A percentile compares a stretch with the other conserved stretches of the same genome.
Conservation (phyloP, 352 stramenopile species). For the Phytopythium vexans region DNA sequence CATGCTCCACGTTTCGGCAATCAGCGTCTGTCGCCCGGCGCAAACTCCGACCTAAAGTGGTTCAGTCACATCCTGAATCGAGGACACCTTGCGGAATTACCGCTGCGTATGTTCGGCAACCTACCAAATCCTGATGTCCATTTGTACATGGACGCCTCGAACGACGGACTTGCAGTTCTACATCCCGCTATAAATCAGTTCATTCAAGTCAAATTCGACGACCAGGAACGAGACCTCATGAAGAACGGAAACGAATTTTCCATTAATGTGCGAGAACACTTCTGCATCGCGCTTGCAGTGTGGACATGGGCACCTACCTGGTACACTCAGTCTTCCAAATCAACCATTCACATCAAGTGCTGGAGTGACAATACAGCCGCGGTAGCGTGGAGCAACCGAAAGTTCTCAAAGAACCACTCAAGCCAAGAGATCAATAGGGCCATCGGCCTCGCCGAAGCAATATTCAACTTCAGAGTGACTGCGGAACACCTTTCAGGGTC, state of each 20-base stretch:
- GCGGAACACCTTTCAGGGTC: constrained; percentile 9
- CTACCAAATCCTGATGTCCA: too few relatives aligned
- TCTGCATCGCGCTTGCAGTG: too few relatives aligned
- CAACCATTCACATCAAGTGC: constrained; percentile 9
- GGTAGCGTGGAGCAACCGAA: constrained; percentile 13
- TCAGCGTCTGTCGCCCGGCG: neutral
- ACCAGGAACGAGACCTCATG: too few relatives aligned
- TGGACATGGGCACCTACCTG: constrained; percentile 18
- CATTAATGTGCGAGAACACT: too few relatives aligned
- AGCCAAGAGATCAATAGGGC: constrained; percentile 34
- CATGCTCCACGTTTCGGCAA: constrained; percentile 2
- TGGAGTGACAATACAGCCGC: constrained; percentile 28
- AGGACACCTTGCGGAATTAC: constrained; percentile 8
- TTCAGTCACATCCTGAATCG: neutral
- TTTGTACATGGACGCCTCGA: too few relatives aligned
- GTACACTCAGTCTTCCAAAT: neutral
- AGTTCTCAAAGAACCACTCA: constrained; percentile 5
- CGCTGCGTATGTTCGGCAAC: constrained; percentile 7
- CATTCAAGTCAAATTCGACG: too few relatives aligned
- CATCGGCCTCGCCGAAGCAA: constrained; percentile 15
- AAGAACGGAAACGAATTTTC: too few relatives aligned
- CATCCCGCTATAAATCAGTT: too few relatives aligned
- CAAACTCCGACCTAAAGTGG: neutral
- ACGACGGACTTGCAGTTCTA: too few relatives aligned
- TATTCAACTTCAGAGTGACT: constrained; percentile 13